Base-by-base conservation (phyloP, 495 filamentous ascomycete genomes). In the Penicillium chermesinum region DNA sequence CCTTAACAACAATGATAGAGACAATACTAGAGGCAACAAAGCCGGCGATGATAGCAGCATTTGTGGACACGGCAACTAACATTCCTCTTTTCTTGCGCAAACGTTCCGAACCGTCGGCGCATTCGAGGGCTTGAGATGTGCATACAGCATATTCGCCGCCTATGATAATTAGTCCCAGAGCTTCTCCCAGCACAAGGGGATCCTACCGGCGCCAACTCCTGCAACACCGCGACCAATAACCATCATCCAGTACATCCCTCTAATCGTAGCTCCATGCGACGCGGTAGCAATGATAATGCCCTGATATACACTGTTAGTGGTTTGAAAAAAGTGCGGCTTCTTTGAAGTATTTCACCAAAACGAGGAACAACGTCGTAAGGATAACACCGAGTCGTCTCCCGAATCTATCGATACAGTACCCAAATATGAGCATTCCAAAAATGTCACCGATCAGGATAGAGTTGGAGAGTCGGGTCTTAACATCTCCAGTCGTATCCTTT, bases 221-320 rank as follows among this genome's bases (percentile, higher is more conserved):
- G 69, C 69, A 20, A 78, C 60, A 8, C 75, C 77, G 16, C 76
- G 64, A 3, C 75, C 70, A 17, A 79, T 58, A 1, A 76, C 71
- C 64, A 81, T 70, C 72, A 79, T 77, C 74, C 72, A 77, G 46
- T 76, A 76, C 70, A 78, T 71, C 0, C 64, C n/a, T n/a, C n/a
- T n/a, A n/a, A n/a, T n/a, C n/a, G n/a, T n/a, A n/a, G n/a, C n/a
- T n/a, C n/a, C n/a, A n/a, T n/a, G n/a, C n/a, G n/a, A n/a, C n/a
- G n/a, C n/a, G n/a, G n/a, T n/a, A n/a, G n/a, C n/a, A n/a, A n/a
- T n/a, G n/a, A n/a, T n/a, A n/a, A n/a, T n/a, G n/a, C n/a, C n/a
- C n/a, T n/a, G n/a, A n/a, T n/a, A n/a, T n/a, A n/a, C n/a, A n/a
- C n/a, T n/a, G n/a, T n/a, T n/a, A n/a, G n/a, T n/a, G n/a, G n/a